phyloP scores from a whole-genome alignment of 1,284 basidiomycete species.

The Hemileia vastatrix region DNA sequence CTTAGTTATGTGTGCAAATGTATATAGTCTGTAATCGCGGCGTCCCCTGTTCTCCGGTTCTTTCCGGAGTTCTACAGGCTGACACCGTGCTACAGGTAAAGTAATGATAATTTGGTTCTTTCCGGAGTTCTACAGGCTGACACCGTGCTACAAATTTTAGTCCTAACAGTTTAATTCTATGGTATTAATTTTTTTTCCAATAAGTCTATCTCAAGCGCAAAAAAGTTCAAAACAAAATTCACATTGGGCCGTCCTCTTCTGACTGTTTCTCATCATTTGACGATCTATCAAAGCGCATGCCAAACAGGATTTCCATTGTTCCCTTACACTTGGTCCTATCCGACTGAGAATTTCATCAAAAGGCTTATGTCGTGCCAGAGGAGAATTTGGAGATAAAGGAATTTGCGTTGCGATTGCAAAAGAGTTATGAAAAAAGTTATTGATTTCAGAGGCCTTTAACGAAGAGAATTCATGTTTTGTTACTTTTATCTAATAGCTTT shows the following conservation, averaged over 20 bases:
- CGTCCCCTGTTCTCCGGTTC: too few species aligned
- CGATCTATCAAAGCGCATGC: constrained; percentile 16
- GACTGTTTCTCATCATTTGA: constrained; percentile 5
- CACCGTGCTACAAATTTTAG: too few species aligned
- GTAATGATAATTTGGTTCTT: too few species aligned
- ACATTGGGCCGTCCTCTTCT: constrained; percentile 3
- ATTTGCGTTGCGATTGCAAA: constrained; percentile 20
- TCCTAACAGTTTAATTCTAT: too few species aligned
- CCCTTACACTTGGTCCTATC: neutral
- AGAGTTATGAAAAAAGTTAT: constrained; percentile 20
- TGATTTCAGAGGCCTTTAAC: constrained; percentile 7
- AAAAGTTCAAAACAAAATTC: constrained; percentile 13
- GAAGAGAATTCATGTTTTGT: neutral
- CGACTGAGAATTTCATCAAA: constrained; percentile 1
- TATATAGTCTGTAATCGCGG: too few species aligned
- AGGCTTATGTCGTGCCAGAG: too few species aligned
- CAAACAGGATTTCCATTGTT: constrained; percentile 10
- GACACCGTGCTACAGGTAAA: too few species aligned
- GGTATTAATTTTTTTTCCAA: too few species aligned
- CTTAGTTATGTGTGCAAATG: too few species aligned
- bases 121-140: too few species aligned
- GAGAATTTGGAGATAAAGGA: too few species aligned
- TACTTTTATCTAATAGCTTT: neutral
- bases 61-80: too few species aligned
- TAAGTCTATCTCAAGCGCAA: constrained; percentile 1